A percentile compares a stretch with the other conserved stretches of the same genome.
Evolutionary conservation across 192 early-diverging fungal species (phyloP).

Genomic region (Coemansia sp.): DNA sequence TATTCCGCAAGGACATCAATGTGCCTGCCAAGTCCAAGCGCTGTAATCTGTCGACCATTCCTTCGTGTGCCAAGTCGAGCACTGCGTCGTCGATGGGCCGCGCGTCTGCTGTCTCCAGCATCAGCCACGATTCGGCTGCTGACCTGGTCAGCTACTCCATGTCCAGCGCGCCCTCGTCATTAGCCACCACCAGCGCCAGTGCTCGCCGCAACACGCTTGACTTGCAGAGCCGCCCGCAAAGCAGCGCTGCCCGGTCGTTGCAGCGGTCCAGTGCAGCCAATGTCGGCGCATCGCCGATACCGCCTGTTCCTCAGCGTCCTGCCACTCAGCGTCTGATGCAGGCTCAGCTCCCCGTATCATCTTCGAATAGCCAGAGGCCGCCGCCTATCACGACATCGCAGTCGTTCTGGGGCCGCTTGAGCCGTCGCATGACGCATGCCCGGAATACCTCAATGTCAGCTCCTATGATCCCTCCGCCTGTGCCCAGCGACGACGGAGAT

Average conservation of each 20-base stretch:
- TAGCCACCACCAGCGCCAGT: neutral
- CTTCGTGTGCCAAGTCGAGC: neutral
- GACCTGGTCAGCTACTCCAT: constrained; percentile 14
- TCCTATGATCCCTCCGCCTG: constrained; percentile 1
- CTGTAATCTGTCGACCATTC: neutral
- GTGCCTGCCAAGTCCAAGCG: constrained; percentile 7
- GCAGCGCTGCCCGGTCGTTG: neutral
- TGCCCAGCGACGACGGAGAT: constrained; percentile 3
- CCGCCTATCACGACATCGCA: neutral
- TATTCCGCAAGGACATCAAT: constrained; percentile 67
- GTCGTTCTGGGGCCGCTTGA: constrained; percentile 45
- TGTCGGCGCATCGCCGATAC: neutral
- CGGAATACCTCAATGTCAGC: constrained; percentile 8
- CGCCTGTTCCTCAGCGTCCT: neutral
- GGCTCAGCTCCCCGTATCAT: neutral
- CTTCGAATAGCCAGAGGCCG: neutral
- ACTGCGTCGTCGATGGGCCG: constrained; percentile 16
- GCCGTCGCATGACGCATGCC: constrained; percentile 33
- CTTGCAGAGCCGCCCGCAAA: neutral
- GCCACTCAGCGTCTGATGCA: constrained; percentile 7
- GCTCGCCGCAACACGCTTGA: constrained; percentile 6
- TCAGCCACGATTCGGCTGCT: neutral
- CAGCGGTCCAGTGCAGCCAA: constrained; percentile 10
- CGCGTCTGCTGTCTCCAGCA: neutral
- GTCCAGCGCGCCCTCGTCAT: neutral